These are phyloP conservation scores for Pythium plurisporium DNA, from an alignment of 352 stramenopile species.

Conservation along the genomic window DNA sequence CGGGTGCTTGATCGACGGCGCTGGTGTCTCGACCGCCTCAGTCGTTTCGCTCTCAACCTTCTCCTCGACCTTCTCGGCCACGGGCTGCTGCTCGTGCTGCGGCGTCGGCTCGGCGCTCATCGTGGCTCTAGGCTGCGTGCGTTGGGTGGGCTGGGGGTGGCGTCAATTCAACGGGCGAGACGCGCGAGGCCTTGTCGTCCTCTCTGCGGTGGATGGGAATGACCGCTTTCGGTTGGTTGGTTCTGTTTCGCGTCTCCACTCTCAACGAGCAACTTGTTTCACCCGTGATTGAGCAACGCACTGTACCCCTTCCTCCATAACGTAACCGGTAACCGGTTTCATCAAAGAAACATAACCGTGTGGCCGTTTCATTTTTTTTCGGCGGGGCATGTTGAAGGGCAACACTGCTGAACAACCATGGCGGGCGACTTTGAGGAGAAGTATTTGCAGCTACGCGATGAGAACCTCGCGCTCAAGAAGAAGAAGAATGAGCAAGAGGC, in stretches of 20 bases:
- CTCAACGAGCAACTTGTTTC: conserved; percentile 12
- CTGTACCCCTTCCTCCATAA: neutral
- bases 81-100: conserved; percentile 32
- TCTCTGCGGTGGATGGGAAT: conserved; percentile 7
- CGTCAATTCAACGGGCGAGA: neutral
- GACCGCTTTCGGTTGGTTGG: conserved; percentile 30
- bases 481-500: conserved; percentile 91
- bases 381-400: neutral
- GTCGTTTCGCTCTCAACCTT: conserved; percentile 27
- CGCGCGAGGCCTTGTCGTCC: no score
- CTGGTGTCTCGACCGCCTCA: conserved; percentile 25
- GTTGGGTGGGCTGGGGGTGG: neutral
- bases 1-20: conserved; percentile 65
- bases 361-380: neutral
- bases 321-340: neutral
- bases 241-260: conserved; percentile 19
- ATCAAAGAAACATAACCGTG: neutral
- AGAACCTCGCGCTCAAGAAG: conserved; percentile 84
- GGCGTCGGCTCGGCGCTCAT: conserved; percentile 27
- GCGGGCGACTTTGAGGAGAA: conserved; percentile 75
- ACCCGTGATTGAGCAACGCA: conserved; percentile 10
- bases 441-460: conserved; percentile 77
- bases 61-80: conserved; percentile 34
- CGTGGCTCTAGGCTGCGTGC: neutral
- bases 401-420: conserved; percentile 25